Evolutionary conservation across 768 basidiomycete species (phyloP).

Genomic region (Leccinellum albellum): DNA sequence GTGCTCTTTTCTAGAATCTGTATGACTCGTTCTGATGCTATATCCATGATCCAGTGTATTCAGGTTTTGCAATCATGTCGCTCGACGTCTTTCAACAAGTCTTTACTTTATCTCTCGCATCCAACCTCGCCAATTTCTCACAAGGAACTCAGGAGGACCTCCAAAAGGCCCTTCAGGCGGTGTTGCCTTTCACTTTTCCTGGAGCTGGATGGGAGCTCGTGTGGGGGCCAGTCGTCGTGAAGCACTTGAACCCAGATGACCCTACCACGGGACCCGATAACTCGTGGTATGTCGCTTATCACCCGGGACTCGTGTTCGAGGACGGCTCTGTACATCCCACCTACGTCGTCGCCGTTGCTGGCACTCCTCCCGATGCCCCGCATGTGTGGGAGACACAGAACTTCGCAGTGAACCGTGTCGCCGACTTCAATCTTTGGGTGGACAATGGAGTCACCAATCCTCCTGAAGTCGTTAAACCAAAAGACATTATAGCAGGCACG

Average conservation of each 20-base stretch:
- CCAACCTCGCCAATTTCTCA: background rate
- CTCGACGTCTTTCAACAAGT: background rate
- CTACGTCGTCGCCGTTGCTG: conserved; percentile 13
- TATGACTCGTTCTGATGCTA: background rate
- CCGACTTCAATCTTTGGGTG: conserved; percentile 9
- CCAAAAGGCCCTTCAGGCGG: background rate
- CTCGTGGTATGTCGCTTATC: conserved; percentile 12
- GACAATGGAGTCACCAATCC: background rate
- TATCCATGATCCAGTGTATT: background rate
- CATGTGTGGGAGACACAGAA: conserved; percentile 3
- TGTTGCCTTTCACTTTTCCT: background rate
- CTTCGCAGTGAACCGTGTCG: conserved; percentile 1
- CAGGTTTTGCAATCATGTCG: background rate
- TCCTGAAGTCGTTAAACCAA: background rate
- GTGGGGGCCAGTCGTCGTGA: conserved; percentile 13
- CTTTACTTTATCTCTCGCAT: background rate
- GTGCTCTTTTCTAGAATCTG: background rate
- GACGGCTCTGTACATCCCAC: background rate
- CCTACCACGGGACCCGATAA: conserved; percentile 4
- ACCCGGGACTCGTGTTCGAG: background rate
- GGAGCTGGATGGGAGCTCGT: conserved; percentile 1
- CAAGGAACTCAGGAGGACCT: background rate
- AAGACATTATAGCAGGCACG: background rate
- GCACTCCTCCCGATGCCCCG: background rate
- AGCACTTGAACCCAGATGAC: background rate